Percentiles rank a stretch among this genome's conserved stretches.
These are phyloP conservation scores for Helianthus annuus DNA, from an alignment of 129 eudicot genomes.

Conservation along the genomic window DNA sequence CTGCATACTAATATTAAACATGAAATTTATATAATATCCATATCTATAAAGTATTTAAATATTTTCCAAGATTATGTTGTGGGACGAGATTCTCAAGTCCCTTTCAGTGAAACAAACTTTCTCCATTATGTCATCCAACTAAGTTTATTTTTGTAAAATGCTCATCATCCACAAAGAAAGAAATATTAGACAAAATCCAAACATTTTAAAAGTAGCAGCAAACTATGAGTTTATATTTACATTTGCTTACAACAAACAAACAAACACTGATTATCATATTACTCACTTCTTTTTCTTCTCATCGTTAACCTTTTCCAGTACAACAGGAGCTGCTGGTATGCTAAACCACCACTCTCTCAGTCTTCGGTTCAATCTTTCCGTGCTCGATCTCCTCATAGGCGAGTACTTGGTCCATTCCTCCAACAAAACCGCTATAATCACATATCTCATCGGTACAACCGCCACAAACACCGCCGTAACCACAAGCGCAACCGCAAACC, in stretches of 20 bases:
- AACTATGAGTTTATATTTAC: too few relatives aligned
- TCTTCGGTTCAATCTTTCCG: slow-evolving; percentile 72
- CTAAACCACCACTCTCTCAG: slow-evolving; percentile 98
- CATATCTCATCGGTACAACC: slow-evolving; percentile 52
- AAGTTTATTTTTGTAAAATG: too few relatives aligned
- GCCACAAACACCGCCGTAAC: slow-evolving; percentile 47
- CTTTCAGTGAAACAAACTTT: too few relatives aligned
- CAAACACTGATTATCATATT: neutral
- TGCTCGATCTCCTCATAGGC: slow-evolving; percentile 61
- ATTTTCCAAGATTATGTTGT: too few relatives aligned
- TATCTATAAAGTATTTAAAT: too few relatives aligned
- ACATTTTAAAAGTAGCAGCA: neutral
- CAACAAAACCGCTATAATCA: slow-evolving; percentile 46
- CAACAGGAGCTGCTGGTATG: slow-evolving; percentile 93
- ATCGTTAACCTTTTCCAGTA: slow-evolving; percentile 58
- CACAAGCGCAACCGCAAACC: slow-evolving; percentile 51
- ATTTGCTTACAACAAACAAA: slow-evolving; percentile 2
- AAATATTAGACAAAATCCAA: neutral
- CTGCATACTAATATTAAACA: too few relatives aligned
- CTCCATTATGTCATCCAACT: too few relatives aligned
- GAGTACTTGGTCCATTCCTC: slow-evolving; percentile 75
- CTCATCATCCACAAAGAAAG: too few relatives aligned
- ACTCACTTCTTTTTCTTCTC: slow-evolving; percentile 68
- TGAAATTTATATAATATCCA: too few relatives aligned
- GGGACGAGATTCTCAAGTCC: too few relatives aligned